Evolutionary conservation across 192 early-diverging fungal genomes (phyloP).

Genomic region (Coemansia sp.): DNA sequence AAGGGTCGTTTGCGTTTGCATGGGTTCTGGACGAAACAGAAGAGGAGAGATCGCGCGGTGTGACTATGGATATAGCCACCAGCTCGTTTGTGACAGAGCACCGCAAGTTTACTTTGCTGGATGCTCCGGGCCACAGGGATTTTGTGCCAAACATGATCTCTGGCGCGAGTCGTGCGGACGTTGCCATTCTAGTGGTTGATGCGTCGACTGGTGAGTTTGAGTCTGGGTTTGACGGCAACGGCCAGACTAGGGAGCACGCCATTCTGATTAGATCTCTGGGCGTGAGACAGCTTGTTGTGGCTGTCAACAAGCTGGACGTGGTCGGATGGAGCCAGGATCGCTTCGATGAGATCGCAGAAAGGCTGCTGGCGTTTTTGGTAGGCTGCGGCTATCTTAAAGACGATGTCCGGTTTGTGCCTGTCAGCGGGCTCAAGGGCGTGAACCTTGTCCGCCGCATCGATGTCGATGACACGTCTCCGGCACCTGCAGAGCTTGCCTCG

Average conservation of each 20-base stretch:
- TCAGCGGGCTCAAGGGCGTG: constrained; percentile 87
- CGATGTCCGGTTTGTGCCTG: constrained; percentile 83
- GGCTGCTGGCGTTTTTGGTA: constrained; percentile 70
- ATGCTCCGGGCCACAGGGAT: constrained; percentile 97
- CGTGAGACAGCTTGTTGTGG: constrained; percentile 88
- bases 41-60: constrained; percentile 85
- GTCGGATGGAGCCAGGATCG: constrained; percentile 82
- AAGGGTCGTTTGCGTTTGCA: constrained; percentile 93
- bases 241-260: constrained; percentile 97
- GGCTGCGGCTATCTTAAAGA: constrained; percentile 79
- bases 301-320: constrained; percentile 93
- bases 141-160: constrained; percentile 99
- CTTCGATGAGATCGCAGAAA: constrained; percentile 73
- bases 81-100: constrained; percentile 82
- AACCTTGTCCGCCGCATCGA: constrained; percentile 68
- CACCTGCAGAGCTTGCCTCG: constrained; percentile 32
- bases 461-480: not conserved
- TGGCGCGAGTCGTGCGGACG: constrained; percentile 91
- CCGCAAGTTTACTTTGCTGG: constrained; percentile 83
- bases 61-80: constrained; percentile 97
- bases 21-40: constrained; percentile 98
- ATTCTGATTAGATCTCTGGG: constrained; percentile 89
- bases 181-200: constrained; percentile 91
- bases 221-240: constrained; percentile 88
- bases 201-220: constrained; percentile 90